These are phyloP conservation scores for Artemisia argyi DNA, from an alignment of 129 eudicot species.

Conservation along the genomic window DNA sequence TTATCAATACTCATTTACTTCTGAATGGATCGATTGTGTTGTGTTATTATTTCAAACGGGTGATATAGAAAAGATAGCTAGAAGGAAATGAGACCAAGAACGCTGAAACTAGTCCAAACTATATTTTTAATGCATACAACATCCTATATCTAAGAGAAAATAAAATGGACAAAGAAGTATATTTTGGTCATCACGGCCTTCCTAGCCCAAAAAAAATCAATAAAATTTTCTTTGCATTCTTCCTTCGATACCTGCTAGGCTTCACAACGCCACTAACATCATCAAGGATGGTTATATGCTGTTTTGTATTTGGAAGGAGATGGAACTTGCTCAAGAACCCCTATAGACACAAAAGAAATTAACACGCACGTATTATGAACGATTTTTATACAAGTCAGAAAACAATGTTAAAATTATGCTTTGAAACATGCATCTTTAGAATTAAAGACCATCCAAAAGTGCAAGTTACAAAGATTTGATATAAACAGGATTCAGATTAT, in stretches of 20 bases:
- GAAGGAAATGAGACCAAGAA: no score
- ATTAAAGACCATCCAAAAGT: no score
- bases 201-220: neutral
- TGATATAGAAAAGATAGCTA: no score
- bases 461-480: no score
- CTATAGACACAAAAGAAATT: slow-evolving; percentile 29
- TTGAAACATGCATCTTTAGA: no score
- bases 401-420: no score
- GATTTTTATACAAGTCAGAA: neutral
- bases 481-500: no score
- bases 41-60: no score
- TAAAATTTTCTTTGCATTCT: neutral
- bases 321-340: slow-evolving; percentile 42
- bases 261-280: slow-evolving; percentile 75
- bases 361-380: neutral
- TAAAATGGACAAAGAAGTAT: neutral
- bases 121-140: no score
- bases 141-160: neutral
- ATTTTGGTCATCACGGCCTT: neutral
- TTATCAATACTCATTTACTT: neutral
- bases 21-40: no score
- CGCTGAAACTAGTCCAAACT: no score
- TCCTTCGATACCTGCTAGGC: slow-evolving; percentile 63
- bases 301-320: slow-evolving; percentile 60
- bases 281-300: slow-evolving; percentile 62